Evolutionary conservation across 495 filamentous ascomycete genomes (phyloP).

Genomic region (Aspergillus ostianus): DNA sequence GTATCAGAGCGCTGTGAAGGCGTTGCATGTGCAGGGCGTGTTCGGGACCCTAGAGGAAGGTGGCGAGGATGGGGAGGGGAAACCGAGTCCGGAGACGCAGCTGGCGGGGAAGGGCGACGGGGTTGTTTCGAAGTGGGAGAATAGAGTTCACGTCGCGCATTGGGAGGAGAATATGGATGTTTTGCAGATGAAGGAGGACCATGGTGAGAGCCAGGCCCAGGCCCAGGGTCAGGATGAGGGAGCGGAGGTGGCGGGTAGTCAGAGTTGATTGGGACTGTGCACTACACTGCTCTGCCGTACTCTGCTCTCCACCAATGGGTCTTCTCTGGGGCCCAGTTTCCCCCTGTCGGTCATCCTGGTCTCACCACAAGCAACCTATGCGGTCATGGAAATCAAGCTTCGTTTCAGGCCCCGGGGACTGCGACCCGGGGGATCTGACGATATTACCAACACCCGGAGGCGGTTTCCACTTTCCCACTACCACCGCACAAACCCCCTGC

Average conservation of each 20-base stretch:
- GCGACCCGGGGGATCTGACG: background rate
- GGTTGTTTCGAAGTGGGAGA: constrained; percentile 50
- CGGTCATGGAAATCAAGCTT: background rate
- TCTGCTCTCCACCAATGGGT: background rate
- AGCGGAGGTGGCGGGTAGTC: background rate
- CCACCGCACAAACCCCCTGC: background rate
- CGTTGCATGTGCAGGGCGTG: constrained; percentile 59
- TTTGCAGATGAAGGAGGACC: constrained; percentile 35
- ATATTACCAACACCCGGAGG: background rate
- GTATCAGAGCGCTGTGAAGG: constrained; percentile 52
- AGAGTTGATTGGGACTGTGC: background rate
- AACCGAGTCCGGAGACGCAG: constrained; percentile 27
- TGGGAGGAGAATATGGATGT: constrained; percentile 48
- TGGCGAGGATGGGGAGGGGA: constrained; percentile 42
- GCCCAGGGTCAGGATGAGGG: constrained; percentile 1
- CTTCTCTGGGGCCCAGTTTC: background rate
- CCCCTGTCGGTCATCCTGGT: background rate
- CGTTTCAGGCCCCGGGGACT: background rate
- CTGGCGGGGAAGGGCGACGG: constrained; percentile 32
- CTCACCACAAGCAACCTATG: background rate
- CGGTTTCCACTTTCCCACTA: background rate
- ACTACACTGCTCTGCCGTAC: background rate
- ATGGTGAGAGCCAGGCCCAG: constrained; percentile 17
- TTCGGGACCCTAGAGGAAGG: constrained; percentile 60
- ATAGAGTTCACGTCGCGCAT: constrained; percentile 40